Base-by-base conservation (phyloP, 2,329 filamentous ascomycete genomes). In the Colletotrichum shisoi region DNA sequence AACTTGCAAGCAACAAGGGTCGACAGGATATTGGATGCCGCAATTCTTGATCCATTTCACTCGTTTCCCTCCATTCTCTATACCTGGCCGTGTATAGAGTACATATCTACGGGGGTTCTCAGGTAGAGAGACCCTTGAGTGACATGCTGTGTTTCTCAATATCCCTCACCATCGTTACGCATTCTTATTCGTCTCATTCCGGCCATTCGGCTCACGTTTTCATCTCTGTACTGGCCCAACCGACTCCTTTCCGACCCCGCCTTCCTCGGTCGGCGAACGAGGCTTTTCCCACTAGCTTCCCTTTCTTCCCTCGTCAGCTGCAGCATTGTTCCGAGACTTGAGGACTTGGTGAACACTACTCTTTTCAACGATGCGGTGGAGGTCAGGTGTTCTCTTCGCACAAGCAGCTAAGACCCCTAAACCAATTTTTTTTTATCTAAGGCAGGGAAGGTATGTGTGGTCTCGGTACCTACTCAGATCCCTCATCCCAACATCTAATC, bases 1-100 rank as follows among this genome's bases (percentile, higher is more conserved):
- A 67, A 51, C 61, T 64, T 64, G 48, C 64, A 67, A 64, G 64
- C 61, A 67, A 64, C 64, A 67, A 64, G 64, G 64, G 54, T 64
- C 56, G 61, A 45, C 40, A 17, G 17, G 42, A 67, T 49, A 59
- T 60, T 67, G 34, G 56, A 39, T 27, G 37, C 45, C 48, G 44
- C 57, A 48, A 31, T 59, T 9, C 13, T 57, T n/a, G 42, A 57
- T 46, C 37, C 13, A 21, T 19, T 39, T 19, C 21, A 4, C n/a
- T 34, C 34, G 24, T 40, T 45, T 21, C n/a, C 8, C 21, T 31
- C n/a, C 11, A 6, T 27, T 3, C 19, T 34, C 27, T 13, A 53
- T 19, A 11, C 27, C 21, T 31, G 27, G 48, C 6, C n/a, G 21
- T 31, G 21, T 34, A n/a, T n/a, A n/a, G n/a, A n/a, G n/a, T n/a